These are phyloP conservation scores for Cryptococcus sp. DNA, from an alignment of 1,284 basidiomycete species.

Conservation along the genomic window DNA sequence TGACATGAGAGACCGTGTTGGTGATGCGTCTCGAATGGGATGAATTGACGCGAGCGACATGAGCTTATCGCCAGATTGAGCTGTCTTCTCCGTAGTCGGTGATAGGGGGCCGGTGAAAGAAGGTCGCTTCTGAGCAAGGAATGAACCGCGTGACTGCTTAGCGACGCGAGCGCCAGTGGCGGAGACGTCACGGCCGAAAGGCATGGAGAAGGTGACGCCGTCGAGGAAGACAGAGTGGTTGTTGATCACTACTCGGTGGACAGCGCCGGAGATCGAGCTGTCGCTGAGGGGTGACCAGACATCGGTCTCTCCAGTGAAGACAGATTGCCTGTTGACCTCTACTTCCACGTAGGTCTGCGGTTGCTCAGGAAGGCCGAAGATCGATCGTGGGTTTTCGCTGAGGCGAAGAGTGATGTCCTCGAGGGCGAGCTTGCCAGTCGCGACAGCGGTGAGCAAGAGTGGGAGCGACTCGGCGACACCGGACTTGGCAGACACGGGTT, in stretches of 20 bases:
- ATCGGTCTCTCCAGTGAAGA: constrained; percentile 57
- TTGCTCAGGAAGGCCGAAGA: constrained; percentile 89
- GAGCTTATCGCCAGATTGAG: constrained; percentile 29
- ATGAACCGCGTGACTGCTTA: constrained; percentile 41
- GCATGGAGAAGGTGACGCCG: constrained; percentile 67
- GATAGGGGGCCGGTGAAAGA: constrained; percentile 32
- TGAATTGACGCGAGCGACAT: constrained; percentile 44
- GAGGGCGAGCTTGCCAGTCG: constrained; percentile 75
- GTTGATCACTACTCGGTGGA: constrained; percentile 90
- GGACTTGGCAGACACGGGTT: constrained; percentile 68
- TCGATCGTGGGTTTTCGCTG: constrained; percentile 87
- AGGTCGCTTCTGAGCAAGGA: constrained; percentile 44
- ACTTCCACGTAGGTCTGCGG: constrained; percentile 88
- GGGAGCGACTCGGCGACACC: constrained; percentile 89
- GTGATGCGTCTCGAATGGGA: constrained; percentile 30
- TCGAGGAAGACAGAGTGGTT: constrained; percentile 92
- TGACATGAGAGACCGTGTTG: constrained; percentile 56
- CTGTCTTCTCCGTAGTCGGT: constrained; percentile 16
- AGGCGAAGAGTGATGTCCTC: constrained; percentile 79
- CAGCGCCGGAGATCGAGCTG: constrained; percentile 67
- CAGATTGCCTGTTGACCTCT: constrained; percentile 75
- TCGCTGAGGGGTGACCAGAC: constrained; percentile 85
- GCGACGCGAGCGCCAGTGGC: constrained; percentile 59
- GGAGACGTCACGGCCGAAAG: constrained; percentile 78
- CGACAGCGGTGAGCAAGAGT: constrained; percentile 83